Evolutionary conservation across 2,329 filamentous ascomycete genomes (phyloP), one percentile per base, ranked within the genome.

Genomic region (Arachnopeziza araneosa): DNA sequence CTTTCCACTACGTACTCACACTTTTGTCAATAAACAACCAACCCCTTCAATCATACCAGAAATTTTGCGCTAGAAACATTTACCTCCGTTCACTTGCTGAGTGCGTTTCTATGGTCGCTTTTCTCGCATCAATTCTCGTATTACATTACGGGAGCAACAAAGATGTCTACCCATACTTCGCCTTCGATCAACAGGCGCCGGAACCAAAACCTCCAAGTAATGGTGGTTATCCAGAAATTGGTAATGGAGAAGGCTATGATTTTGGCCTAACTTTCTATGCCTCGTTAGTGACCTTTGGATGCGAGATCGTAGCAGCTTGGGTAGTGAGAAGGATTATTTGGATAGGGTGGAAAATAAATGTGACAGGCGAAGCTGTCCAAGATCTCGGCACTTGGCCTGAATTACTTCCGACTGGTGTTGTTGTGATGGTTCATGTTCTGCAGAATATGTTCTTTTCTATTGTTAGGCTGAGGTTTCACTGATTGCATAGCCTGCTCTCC

Each of bases 381-480:
- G 86, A 89, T 72, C 75, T 89, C 65, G 81, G 80, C 7, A 81
- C 84, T 58, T 88, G 85, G 83, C 85, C 86, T 1, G 86, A 88
- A 75, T 73, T 89, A 68, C 73, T 89, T 67, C 86, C 86, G 21
- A 87, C 86, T 2, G 83, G 83, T 58, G 82, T 86, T 22, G 83
- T 83, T 23, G 85, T 88, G 23, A 84, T 84, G 76, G 75, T 88
- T 70, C 86, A 89, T 67, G 86, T 88, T 55, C 70, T 88, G 73
- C 86, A 89, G 74, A 89, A 88, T 71, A 89, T 89, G 86, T 73
- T 89, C 59, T 88, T 89, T 74, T 85, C 83, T 52, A 88, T 89
- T 67, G 82, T 88, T 44, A 79, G 85, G 64, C 74, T 89, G 68
- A 80, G 83, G 64, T 88, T 89, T 60, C 66, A 70, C 58, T 72